These are phyloP conservation scores for Coemansia sp. DNA, from an alignment of 192 early-diverging fungal genomes.

Conservation along the genomic window DNA sequence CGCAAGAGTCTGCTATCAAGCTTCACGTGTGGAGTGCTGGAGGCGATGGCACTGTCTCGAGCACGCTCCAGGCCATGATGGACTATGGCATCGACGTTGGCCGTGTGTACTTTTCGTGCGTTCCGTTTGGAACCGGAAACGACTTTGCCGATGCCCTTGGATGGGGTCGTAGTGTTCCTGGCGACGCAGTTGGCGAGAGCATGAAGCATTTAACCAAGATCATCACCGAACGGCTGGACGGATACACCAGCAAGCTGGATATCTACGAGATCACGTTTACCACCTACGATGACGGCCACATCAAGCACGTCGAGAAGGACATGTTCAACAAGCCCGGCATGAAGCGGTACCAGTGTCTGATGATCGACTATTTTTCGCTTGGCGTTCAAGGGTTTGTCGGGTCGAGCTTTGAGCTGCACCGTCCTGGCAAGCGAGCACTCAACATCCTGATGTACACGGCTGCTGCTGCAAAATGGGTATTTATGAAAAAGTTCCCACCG, in stretches of 20 bases:
- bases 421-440: conserved; percentile 63
- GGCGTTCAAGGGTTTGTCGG: conserved; percentile 76
- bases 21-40: conserved; percentile 79
- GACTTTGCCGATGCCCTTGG: conserved; percentile 75
- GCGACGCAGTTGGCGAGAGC: conserved; percentile 62
- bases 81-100: conserved; percentile 62
- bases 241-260: conserved; percentile 67
- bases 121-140: conserved; percentile 78
- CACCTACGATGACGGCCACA: conserved; percentile 63
- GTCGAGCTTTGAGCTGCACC: conserved; percentile 67
- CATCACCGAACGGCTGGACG: conserved; percentile 62
- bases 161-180: conserved; percentile 72
- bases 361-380: conserved; percentile 74
- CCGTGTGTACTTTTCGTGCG: conserved; percentile 70
- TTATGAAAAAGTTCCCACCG: conserved; percentile 62
- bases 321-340: conserved; percentile 47
- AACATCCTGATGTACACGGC: conserved; percentile 69
- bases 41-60: conserved; percentile 76
- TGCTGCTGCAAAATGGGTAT: conserved; percentile 66
- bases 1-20: conserved; percentile 55
- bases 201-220: conserved; percentile 60
- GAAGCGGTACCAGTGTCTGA: conserved; percentile 57
- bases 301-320: conserved; percentile 63
- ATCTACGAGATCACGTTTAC: conserved; percentile 68
- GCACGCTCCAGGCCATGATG: conserved; percentile 66